phyloP scores from a whole-genome alignment of 495 filamentous ascomycete species.

The Penicillium malachiteum region DNA sequence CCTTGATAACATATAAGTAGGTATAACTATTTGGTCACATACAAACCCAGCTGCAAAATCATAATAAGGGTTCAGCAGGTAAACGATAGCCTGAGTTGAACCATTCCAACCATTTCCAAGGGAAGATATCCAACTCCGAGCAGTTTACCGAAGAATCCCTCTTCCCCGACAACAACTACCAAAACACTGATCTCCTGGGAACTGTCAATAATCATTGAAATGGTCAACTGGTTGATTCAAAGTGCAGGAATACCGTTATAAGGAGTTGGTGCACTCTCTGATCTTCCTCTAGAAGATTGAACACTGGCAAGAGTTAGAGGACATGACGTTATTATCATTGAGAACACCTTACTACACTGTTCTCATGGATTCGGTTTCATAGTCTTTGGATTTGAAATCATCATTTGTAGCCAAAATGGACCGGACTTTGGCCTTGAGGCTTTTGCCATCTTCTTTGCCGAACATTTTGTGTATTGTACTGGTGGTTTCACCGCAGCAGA shows the following conservation, averaged over 20 bases:
- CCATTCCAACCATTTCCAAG: too few species aligned
- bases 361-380: constrained; percentile 14
- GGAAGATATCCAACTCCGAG: too few species aligned
- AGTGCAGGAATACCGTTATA: constrained; percentile 19
- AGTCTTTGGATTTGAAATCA: constrained; percentile 10
- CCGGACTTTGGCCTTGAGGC: constrained; percentile 13
- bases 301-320: constrained; percentile 14
- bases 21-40: too few species aligned
- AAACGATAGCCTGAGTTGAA: too few species aligned
- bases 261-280: constrained; percentile 7
- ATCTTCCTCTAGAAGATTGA: constrained; percentile 4
- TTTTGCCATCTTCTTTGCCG: constrained; percentile 5
- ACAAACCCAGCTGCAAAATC: too few species aligned
- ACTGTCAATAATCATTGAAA: constrained; percentile 11
- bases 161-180: constrained; percentile 17
- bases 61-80: too few species aligned
- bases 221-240: too few species aligned
- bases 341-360: constrained; percentile 20
- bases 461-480: constrained; percentile 6
- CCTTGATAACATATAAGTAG: too few species aligned
- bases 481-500: neutral
- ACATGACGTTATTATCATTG: constrained; percentile 2
- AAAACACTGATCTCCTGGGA: constrained; percentile 24
- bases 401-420: constrained; percentile 9
- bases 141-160: constrained; percentile 7